Evolutionary conservation across 441 rosid species (phyloP).

Genomic region (Viola pubescens): DNA sequence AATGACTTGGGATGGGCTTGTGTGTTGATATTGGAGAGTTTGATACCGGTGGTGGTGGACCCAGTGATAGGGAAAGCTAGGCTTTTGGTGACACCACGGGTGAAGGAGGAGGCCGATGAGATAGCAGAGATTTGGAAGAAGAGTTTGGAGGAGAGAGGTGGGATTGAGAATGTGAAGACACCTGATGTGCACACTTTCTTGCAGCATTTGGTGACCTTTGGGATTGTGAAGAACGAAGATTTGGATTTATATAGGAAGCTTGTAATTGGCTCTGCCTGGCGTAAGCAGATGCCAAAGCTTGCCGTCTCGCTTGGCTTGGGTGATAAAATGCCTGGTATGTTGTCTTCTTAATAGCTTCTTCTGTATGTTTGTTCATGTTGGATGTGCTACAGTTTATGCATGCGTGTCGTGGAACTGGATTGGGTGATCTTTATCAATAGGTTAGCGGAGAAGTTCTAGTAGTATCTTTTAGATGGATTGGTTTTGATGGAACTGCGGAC

Average conservation of each 20-base stretch:
- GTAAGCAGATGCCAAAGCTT: conserved; percentile 97
- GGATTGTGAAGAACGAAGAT: conserved; percentile 78
- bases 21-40: conserved; percentile 73
- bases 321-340: conserved; percentile 86
- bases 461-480: too few relatives aligned
- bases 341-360: background rate
- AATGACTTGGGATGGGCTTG: conserved; percentile 97
- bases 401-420: background rate
- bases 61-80: conserved; percentile 78
- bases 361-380: background rate
- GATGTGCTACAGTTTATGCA: background rate
- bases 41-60: conserved; percentile 81
- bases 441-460: too few relatives aligned
- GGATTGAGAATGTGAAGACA: conserved; percentile 83
- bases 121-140: conserved; percentile 91
- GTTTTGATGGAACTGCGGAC: too few relatives aligned
- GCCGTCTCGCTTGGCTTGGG: conserved; percentile 90
- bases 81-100: conserved; percentile 63
- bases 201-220: conserved; percentile 90
- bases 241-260: conserved; percentile 77
- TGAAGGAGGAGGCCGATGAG: conserved; percentile 62
- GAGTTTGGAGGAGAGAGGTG: conserved; percentile 84
- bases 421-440: too few relatives aligned
- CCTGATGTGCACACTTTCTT: conserved; percentile 97
- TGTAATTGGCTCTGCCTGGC: conserved; percentile 87